Percentiles rank a stretch among this genome's conserved stretches.
These are phyloP conservation scores for Pythium phragmiticola DNA, from an alignment of 352 stramenopile species.

Conservation along the genomic window DNA sequence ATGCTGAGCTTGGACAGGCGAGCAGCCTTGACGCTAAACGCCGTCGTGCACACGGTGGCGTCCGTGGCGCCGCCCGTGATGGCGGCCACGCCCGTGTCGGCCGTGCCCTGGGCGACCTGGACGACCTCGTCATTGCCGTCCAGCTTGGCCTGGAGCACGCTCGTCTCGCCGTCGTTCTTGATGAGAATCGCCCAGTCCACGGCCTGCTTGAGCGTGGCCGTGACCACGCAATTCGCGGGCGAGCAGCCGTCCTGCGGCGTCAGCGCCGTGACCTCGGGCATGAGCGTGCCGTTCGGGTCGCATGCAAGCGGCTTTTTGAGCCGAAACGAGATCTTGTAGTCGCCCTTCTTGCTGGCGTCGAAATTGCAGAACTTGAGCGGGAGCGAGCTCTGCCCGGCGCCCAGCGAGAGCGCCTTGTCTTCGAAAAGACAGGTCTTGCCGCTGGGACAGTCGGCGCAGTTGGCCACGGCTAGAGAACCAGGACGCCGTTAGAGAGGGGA, in stretches of 20 bases:
- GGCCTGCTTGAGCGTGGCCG: conserved; percentile 38
- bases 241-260: conserved; percentile 36
- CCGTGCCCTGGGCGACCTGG: conserved; percentile 42
- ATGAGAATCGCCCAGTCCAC: conserved; percentile 74
- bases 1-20: conserved; percentile 47
- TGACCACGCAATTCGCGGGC: conserved; percentile 49
- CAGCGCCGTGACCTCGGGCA: conserved; percentile 45
- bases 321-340: conserved; percentile 42
- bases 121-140: conserved; percentile 41
- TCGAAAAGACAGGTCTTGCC: conserved; percentile 63
- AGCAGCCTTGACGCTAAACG: conserved; percentile 44
- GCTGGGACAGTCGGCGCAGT: conserved; percentile 47
- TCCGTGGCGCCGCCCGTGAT: conserved; percentile 9
- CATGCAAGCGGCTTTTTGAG: conserved; percentile 47
- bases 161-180: conserved; percentile 36
- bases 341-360: conserved; percentile 29
- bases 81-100: conserved; percentile 30
- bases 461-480: conserved; percentile 33
- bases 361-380: conserved; percentile 72
- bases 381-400: conserved; percentile 40
- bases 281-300: conserved; percentile 35
- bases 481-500: not conserved
- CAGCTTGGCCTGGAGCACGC: conserved; percentile 48
- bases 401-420: conserved; percentile 31
- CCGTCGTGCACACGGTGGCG: conserved; percentile 49